phyloP scores from a whole-genome alignment of 352 stramenopile genomes.

The Pythium aristosporum region DNA sequence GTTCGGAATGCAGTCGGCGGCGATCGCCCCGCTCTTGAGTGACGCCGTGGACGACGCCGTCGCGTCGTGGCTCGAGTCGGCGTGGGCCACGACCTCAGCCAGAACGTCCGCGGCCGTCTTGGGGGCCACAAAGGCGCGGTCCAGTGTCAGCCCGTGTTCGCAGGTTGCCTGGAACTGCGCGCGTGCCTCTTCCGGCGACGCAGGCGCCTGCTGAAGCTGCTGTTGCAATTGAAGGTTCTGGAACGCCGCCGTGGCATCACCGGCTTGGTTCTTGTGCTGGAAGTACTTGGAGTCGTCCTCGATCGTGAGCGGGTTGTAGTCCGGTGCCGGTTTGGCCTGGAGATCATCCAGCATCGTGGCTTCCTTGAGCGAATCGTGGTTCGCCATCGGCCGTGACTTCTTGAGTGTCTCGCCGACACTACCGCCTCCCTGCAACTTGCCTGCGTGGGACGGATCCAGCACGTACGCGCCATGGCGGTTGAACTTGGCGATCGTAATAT shows the following conservation, averaged over 20 bases:
- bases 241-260: constrained; percentile 8
- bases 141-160: constrained; percentile 41
- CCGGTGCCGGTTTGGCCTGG: constrained; percentile 38
- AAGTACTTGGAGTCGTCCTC: constrained; percentile 86
- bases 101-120: constrained; percentile 58
- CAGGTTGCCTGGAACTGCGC: constrained; percentile 49
- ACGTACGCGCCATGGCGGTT: constrained; percentile 84
- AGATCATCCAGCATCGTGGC: constrained; percentile 77
- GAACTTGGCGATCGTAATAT: constrained; percentile 86
- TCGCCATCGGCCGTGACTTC: constrained; percentile 33
- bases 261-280: constrained; percentile 43
- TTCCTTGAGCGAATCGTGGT: constrained; percentile 55
- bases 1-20: constrained; percentile 74
- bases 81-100: constrained; percentile 61
- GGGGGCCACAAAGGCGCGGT: constrained; percentile 54
- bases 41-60: constrained; percentile 51
- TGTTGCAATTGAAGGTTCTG: constrained; percentile 15
- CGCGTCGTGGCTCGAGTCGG: constrained; percentile 52
- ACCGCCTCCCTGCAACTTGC: constrained; percentile 37
- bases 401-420: constrained; percentile 27
- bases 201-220: constrained; percentile 1
- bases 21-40: constrained; percentile 49
- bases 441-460: constrained; percentile 65
- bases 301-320: constrained; percentile 79
- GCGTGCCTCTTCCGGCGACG: constrained; percentile 31